Evolutionary conservation across 768 basidiomycete genomes (phyloP), one percentile per base, ranked within the genome.

Genomic region (Tylopilus intermedius): DNA sequence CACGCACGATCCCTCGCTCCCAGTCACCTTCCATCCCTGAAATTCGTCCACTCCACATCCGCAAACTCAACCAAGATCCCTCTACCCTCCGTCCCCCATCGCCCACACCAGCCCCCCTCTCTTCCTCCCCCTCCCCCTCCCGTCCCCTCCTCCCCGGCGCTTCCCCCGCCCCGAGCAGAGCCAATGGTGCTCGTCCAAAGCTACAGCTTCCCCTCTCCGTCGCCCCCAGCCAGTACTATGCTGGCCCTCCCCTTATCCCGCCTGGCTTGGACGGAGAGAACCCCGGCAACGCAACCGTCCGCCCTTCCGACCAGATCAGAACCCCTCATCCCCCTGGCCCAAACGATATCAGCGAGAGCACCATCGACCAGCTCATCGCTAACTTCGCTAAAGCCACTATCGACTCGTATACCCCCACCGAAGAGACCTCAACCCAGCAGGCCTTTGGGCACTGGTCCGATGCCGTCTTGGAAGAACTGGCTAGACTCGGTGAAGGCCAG

Each of bases 401-500:
- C 57, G 67, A 67, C 13, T 54, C 65, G 11, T 67, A 71, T 53
- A 67, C 62, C n/a, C 63, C 71, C 56, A 58, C 68, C 41, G 70
- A 72, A 55, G 71, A 72, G 59, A 69, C 71, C 39, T 58, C 63
- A 9, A 67, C 66, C 44, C 55, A 45, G 15, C 55, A 58, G 39
- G 49, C 50, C 3, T 64, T 59, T 37, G 65, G 58, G 47, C 67
- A 79, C 51, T 90, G 80, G 77, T 78, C 81, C 8, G 89, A 92
- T 66, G 80, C 81, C 50, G 65, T 82, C 51, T 76, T 97, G 51
- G 88, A 93, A 59, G 88, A 90, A 58, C 57, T 93, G 8, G 68
- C 74, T 13, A 81, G 90, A 49, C 75, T 99, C 2, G 96, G 96
- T 18, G 94, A 97, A 64, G 96, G 96, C 39, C 92, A 94, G 50